Conservation (phyloP, 768 basidiomycete species). For the Boletus sensibilis region DNA sequence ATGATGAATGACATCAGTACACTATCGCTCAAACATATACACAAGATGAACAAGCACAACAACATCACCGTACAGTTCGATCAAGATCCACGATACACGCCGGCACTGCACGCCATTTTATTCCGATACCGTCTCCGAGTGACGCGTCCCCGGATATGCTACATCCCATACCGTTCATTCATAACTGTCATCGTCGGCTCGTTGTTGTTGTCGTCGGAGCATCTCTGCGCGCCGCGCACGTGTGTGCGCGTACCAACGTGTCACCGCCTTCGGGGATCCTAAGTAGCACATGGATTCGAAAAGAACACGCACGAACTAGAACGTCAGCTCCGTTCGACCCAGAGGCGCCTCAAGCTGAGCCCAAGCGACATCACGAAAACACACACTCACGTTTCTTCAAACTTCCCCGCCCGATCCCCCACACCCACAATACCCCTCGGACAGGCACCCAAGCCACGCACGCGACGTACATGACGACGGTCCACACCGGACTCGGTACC, state of each 20-base stretch:
- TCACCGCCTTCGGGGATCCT: not conserved
- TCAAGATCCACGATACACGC: not conserved
- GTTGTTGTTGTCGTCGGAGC: not conserved
- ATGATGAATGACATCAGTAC: not conserved
- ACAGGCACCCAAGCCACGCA: not conserved
- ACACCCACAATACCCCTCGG: constrained; percentile 13
- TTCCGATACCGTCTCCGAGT: not conserved
- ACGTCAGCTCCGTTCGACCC: not conserved
- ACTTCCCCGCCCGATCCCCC: constrained; percentile 15
- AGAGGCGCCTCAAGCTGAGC: too few relatives aligned
- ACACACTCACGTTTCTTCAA: not conserved
- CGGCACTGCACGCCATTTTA: too few relatives aligned
- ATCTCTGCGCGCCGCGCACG: not conserved
- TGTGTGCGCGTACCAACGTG: not conserved
- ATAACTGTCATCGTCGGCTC: not conserved
- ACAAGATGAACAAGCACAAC: not conserved
- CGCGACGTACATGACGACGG: not conserved
- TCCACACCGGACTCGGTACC: constrained; percentile 2
- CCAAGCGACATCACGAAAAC: not conserved
- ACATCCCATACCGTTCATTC: not conserved
- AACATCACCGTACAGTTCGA: not conserved
- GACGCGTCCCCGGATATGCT: not conserved
- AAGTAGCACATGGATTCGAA: not conserved
- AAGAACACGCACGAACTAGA: not conserved
- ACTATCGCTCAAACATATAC: not conserved